Percentiles rank a stretch among this genome's conserved stretches.
These are phyloP conservation scores for Capsicum baccatum DNA, from an alignment of 257 asterid species.

Conservation along the genomic window DNA sequence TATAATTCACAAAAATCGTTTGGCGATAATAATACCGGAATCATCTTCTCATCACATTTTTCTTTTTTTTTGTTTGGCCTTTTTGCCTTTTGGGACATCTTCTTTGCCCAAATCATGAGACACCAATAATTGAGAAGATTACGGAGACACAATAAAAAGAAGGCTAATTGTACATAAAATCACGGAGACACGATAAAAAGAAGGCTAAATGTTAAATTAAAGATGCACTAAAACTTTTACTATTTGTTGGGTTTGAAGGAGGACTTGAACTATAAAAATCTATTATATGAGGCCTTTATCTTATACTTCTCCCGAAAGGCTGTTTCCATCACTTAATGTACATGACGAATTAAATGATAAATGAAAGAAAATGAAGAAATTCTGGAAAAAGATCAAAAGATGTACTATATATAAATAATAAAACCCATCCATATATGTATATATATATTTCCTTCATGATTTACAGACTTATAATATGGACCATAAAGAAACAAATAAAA, in stretches of 20 bases:
- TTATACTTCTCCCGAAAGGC: too few relatives aligned
- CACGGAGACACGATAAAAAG: too few relatives aligned
- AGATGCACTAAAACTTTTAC: too few relatives aligned
- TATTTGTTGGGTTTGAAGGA: too few relatives aligned
- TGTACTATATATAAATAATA: slow-evolving; percentile 11
- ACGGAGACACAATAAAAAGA: neutral
- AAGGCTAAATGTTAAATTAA: too few relatives aligned
- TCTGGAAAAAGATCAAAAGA: neutral
- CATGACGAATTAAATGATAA: neutral
- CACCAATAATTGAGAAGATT: slow-evolving; percentile 27
- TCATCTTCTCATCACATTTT: neutral
- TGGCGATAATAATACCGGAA: slow-evolving; percentile 5
- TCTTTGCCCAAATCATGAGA: slow-evolving; percentile 9
- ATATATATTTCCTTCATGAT: slow-evolving; percentile 26
- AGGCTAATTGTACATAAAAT: neutral
- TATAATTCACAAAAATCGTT: neutral
- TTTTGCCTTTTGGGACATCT: slow-evolving; percentile 13
- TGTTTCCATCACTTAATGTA: neutral
- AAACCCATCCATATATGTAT: slow-evolving; percentile 29
- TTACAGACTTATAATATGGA: slow-evolving; percentile 26
- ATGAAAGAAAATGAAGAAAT: neutral
- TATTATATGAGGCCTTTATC: too few relatives aligned
- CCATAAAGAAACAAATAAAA: slow-evolving; percentile 24
- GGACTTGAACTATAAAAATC: too few relatives aligned
- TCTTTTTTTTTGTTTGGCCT: neutral